Percentiles rank a stretch among this genome's conserved stretches.
Conservation (phyloP, 2,329 filamentous ascomycete genomes). For the Cryphonectria nitschkei region DNA sequence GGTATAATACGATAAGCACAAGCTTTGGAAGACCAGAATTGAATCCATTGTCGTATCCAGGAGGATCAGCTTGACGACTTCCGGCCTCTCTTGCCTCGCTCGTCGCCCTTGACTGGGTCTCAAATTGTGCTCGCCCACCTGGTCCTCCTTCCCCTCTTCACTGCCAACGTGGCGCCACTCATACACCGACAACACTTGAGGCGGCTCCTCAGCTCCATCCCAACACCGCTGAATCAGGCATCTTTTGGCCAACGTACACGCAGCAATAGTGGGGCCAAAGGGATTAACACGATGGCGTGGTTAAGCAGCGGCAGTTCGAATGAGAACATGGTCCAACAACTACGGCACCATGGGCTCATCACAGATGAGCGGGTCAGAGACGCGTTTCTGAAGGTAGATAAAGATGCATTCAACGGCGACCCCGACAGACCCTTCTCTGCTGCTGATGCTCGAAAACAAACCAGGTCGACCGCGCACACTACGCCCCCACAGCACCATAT, state of each 20-base stretch:
- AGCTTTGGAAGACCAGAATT: neutral
- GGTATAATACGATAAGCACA: neutral
- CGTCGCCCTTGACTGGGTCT: neutral
- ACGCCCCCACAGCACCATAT: slow-evolving; percentile 73
- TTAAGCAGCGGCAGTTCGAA: slow-evolving; percentile 78
- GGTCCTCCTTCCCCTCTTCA: neutral
- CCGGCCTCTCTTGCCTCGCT: no score
- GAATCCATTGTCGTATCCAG: neutral
- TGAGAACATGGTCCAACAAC: slow-evolving; percentile 74
- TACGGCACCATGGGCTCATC: slow-evolving; percentile 74
- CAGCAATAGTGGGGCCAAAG: neutral
- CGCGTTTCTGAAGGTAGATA: slow-evolving; percentile 74
- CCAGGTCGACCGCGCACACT: slow-evolving; percentile 87
- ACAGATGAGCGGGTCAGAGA: slow-evolving; percentile 70
- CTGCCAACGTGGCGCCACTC: slow-evolving; percentile 22
- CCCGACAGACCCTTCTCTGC: neutral
- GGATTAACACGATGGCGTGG: slow-evolving; percentile 76
- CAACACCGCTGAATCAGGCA: slow-evolving; percentile 11
- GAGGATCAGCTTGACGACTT: no score
- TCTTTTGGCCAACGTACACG: neutral
- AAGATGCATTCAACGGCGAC: slow-evolving; percentile 25
- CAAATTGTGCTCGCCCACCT: neutral
- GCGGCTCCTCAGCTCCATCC: slow-evolving; percentile 12
- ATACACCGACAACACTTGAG: slow-evolving; percentile 1
- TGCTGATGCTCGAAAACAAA: neutral